phyloP scores from a whole-genome alignment of 495 filamentous ascomycete genomes.

The Neurospora discreta region DNA sequence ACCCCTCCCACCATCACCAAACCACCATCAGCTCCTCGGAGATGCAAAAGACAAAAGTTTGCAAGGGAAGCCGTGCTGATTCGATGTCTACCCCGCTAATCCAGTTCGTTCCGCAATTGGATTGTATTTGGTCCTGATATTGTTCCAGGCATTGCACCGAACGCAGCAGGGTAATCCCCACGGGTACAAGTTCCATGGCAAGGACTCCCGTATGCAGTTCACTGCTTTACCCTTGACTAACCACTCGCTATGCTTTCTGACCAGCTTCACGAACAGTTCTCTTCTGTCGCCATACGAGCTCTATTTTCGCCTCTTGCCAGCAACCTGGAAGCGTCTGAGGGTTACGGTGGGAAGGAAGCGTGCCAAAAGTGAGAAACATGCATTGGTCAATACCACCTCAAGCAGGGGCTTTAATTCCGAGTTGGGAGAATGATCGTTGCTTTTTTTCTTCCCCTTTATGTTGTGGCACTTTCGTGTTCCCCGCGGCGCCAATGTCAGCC shows the following conservation, averaged over 20 bases:
- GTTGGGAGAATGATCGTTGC: background rate
- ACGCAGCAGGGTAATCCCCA: background rate
- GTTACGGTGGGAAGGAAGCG: background rate
- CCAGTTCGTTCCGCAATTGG: background rate
- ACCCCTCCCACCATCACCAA: background rate
- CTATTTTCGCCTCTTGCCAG: background rate
- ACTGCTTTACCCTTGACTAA: background rate
- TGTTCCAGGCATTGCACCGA: background rate
- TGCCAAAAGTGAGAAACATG: background rate
- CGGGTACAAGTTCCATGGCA: background rate
- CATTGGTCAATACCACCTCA: background rate
- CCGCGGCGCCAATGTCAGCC: background rate
- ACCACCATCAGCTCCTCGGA: conserved; percentile 18
- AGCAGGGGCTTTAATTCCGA: background rate
- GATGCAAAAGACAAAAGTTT: conserved; percentile 15
- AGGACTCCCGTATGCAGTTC: background rate
- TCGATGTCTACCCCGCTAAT: background rate
- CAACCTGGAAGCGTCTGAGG: background rate
- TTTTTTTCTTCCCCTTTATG: background rate
- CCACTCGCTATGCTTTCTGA: background rate
- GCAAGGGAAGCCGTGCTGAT: conserved; percentile 3
- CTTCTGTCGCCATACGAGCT: background rate
- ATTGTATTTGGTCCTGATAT: background rate
- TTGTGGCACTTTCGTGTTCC: background rate
- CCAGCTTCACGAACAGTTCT: background rate